Evolutionary conservation across 225 moss, liverwort and hornwort species (phyloP).

Genomic region (Pseudisothecium myosuroides): DNA sequence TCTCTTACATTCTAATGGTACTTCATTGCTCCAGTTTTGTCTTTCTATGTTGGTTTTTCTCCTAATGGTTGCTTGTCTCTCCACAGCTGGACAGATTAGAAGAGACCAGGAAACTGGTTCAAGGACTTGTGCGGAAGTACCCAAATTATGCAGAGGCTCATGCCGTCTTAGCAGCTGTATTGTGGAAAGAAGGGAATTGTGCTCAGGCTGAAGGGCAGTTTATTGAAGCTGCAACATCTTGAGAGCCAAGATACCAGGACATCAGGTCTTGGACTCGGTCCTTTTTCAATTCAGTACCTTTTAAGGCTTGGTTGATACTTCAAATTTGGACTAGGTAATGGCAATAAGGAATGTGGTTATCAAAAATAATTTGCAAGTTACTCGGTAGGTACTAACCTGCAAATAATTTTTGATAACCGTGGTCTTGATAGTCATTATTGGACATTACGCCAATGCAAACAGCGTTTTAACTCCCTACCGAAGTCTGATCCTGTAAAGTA

Average conservation of each 20-base stretch:
- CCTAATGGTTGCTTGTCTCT: neutral
- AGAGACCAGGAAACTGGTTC: constrained; percentile 70
- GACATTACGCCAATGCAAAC: neutral
- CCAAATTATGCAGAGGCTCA: constrained; percentile 90
- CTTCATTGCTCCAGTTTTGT: neutral
- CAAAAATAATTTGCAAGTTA: neutral
- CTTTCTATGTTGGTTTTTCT: neutral
- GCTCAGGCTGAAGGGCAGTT: constrained; percentile 83
- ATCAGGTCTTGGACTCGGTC: constrained; percentile 39
- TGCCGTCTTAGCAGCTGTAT: constrained; percentile 84
- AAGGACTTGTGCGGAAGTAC: constrained; percentile 93
- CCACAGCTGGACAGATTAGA: constrained; percentile 64
- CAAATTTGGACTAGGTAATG: neutral
- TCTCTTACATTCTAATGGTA: neutral
- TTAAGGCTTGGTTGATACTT: neutral
- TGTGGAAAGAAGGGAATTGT: constrained; percentile 77
- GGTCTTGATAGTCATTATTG: no score
- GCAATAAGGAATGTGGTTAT: neutral
- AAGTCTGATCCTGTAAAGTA: neutral
- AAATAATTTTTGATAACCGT: neutral
- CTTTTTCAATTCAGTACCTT: neutral
- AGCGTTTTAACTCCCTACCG: neutral
- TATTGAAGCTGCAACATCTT: constrained; percentile 56
- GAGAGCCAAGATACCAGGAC: constrained; percentile 61
- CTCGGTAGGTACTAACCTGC: neutral